These are phyloP conservation scores for Hericium rajendrae DNA, from an alignment of 768 basidiomycete genomes.

Conservation along the genomic window DNA sequence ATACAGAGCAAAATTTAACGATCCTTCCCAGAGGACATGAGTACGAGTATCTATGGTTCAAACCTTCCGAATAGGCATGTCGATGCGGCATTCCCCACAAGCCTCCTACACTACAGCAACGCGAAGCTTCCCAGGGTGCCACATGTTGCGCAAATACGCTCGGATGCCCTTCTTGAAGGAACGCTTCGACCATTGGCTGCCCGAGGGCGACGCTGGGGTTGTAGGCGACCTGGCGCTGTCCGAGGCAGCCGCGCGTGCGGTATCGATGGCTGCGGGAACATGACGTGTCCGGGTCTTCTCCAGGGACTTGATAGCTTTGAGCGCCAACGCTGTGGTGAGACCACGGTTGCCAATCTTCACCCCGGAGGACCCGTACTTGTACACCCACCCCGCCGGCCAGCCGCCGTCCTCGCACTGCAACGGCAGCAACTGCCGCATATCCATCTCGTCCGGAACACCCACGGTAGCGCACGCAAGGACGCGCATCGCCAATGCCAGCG, in stretches of 20 bases:
- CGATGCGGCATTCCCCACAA: neutral
- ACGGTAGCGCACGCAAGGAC: constrained; percentile 34
- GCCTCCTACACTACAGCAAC: neutral
- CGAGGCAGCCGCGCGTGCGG: neutral
- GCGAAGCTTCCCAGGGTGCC: neutral
- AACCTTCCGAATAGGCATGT: no score
- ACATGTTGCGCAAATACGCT: constrained; percentile 1
- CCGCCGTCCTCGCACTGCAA: constrained; percentile 47
- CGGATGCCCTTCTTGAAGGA: neutral
- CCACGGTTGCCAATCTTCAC: constrained; percentile 46
- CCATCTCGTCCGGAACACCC: constrained; percentile 33
- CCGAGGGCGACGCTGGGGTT: neutral
- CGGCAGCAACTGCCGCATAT: constrained; percentile 33
- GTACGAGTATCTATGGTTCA: no score
- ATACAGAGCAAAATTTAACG: neutral
- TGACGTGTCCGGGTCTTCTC: neutral
- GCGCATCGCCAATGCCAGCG: constrained; percentile 49
- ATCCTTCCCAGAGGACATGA: neutral
- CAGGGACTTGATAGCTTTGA: constrained; percentile 36
- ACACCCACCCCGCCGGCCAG: constrained; percentile 48
- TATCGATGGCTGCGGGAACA: neutral
- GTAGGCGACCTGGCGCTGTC: neutral
- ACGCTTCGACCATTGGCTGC: neutral
- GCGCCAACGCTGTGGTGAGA: constrained; percentile 42
- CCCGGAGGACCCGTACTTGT: constrained; percentile 40